Evolutionary conservation across 1,284 basidiomycete genomes (phyloP).

Genomic region (Cystobasidium pallidum): DNA sequence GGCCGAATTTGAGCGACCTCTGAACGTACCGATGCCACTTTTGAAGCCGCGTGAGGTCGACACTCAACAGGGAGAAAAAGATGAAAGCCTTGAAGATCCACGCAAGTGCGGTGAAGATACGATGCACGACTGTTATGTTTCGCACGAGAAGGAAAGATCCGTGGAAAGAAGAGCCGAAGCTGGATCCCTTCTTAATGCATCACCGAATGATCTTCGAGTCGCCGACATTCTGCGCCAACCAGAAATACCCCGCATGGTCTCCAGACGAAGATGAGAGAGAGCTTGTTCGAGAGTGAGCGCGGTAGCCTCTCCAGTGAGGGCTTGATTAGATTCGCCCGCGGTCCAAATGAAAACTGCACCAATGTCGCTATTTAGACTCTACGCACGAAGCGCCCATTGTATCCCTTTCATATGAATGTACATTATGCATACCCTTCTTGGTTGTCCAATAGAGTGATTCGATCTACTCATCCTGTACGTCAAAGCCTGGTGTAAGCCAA

Average conservation of each 20-base stretch:
- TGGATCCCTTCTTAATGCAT: not conserved
- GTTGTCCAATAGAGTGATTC: too few species aligned
- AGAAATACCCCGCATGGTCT: not conserved
- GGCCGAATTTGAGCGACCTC: constrained; percentile 12
- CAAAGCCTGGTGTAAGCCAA: too few species aligned
- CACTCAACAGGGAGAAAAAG: constrained; percentile 33
- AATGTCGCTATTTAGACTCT: too few species aligned
- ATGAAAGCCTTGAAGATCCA: constrained; percentile 27
- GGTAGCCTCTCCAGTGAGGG: too few species aligned
- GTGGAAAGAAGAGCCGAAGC: constrained; percentile 30
- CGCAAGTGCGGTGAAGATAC: constrained; percentile 21
- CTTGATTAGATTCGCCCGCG: too few species aligned
- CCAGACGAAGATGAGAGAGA: not conserved
- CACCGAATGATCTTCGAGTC: not conserved
- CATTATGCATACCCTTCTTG: too few species aligned
- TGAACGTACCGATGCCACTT: constrained; percentile 33
- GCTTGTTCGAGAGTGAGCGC: not conserved
- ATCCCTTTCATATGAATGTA: too few species aligned
- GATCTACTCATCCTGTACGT: too few species aligned
- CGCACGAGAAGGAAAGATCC: constrained; percentile 17
- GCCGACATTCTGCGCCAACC: not conserved
- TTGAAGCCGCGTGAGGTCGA: constrained; percentile 32
- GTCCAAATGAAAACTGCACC: too few species aligned
- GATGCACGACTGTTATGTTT: constrained; percentile 41
- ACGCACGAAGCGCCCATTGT: too few species aligned